Evolutionary conservation across 2,329 filamentous ascomycete genomes (phyloP), one percentile per base, ranked within the genome.

Genomic region (Colletotrichum ledebouriae): DNA sequence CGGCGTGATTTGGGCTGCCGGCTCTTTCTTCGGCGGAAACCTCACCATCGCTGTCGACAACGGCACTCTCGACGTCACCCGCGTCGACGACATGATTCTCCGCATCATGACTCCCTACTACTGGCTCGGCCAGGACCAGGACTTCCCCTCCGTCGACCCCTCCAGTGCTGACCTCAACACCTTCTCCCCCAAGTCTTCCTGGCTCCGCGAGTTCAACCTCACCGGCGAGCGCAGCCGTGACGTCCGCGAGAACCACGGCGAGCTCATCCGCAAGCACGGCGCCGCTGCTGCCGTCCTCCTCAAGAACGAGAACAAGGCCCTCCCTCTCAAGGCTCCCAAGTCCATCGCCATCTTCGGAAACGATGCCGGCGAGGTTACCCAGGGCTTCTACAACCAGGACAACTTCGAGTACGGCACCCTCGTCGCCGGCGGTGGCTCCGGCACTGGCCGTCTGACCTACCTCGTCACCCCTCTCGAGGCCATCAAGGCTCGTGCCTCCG

Each of bases 391-490:
- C 64, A 92, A 90, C 74, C 84, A 89, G 15, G 84, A 88, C 71
- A 83, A 87, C 39, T 91, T 88, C 2, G 90, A 93, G 77, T 81
- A 79, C 63, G 86, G 87, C 10, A 85, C 84, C 1, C 79, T 90
- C 4, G 83, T 83, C 2, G 86, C 86, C 75, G 89, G 88, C 29
- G 90, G 89, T 80, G 89, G 88, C 58, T 85, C 84, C 59, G 87
- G 87, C 33, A 84, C 80, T 2, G 80, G 85, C 15, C 83, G 83
- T 39, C 80, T 92, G 66, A 90, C 90, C 0, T 93, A 91, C 74
- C 82, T 93, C 42, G 82, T 90, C 71, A 87, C 89, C 13, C 90
- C 89, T 0, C 86, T 91, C 61, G 85, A 88, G 63, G 90, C 89
- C 1, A 84, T 89, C 72, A 83, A 82, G 67, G 79, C 82, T n/a